phyloP scores from a whole-genome alignment of 2,329 filamentous ascomycete species.

The Gnomoniopsis smithogilvyi region DNA sequence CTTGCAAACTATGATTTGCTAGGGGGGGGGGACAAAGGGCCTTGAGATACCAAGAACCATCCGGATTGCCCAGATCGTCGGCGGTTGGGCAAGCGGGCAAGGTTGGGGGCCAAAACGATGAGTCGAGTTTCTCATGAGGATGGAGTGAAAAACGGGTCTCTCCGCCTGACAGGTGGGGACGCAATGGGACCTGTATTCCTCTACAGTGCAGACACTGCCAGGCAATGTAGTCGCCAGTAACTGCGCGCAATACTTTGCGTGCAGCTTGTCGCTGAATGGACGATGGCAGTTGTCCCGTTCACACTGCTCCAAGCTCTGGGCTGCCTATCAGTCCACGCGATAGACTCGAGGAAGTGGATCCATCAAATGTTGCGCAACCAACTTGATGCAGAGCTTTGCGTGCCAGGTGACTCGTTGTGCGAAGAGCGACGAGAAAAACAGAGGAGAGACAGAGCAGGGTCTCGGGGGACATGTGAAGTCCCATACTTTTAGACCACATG shows the following conservation, averaged over 20 bases:
- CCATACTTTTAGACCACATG: neutral
- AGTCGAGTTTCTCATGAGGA: conserved; percentile 9
- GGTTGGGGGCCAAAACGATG: conserved; percentile 2
- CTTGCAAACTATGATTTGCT: conserved; percentile 6
- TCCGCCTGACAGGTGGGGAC: conserved; percentile 12
- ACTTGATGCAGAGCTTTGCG: neutral
- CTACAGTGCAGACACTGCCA: conserved; percentile 7
- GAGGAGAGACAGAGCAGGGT: no score
- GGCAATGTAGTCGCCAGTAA: neutral
- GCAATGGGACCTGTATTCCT: neutral
- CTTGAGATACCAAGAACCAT: neutral
- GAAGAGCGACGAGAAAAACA: neutral
- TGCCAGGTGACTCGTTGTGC: neutral
- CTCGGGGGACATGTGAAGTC: neutral
- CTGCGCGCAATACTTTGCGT: neutral
- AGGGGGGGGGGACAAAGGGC: neutral
- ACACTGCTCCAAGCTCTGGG: neutral
- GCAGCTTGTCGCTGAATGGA: neutral
- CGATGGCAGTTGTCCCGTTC: neutral
- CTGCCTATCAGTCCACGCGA: neutral
- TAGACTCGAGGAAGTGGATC: neutral
- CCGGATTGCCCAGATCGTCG: neutral
- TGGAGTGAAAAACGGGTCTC: conserved; percentile 6
- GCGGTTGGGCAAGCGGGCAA: neutral
- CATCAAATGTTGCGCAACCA: neutral